phyloP scores from a whole-genome alignment of 139 green algal genomes.

The Auxenochlorella pyrenoidosa region DNA sequence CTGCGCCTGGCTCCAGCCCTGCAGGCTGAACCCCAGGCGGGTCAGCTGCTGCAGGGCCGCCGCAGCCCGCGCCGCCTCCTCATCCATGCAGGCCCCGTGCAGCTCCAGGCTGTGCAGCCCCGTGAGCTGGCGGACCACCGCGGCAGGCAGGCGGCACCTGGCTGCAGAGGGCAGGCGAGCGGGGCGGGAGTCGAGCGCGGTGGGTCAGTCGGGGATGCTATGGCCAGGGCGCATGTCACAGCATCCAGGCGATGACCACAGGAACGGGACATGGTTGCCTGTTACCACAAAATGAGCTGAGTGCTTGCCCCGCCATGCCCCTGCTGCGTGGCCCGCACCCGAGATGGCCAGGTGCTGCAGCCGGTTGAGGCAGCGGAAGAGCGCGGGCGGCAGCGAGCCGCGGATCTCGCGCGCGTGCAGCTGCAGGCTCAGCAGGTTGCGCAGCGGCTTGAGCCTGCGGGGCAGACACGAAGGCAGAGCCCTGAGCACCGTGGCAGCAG shows the following conservation, averaged over 20 bases:
- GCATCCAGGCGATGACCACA: no score
- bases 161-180: neutral
- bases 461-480: neutral
- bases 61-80: neutral
- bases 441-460: constrained; percentile 37
- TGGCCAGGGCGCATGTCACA: no score
- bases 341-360: constrained; percentile 36
- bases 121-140: constrained; percentile 25
- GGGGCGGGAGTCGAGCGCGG: no score
- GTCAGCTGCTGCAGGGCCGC: constrained; percentile 18
- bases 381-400: constrained; percentile 19
- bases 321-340: neutral
- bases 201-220: no score
- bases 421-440: constrained; percentile 38
- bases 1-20: neutral
- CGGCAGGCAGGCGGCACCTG: constrained; percentile 29
- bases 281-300: no score
- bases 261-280: no score
- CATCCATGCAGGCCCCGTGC: constrained; percentile 15
- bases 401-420: constrained; percentile 32
- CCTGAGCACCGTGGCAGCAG: no score
- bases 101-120: constrained; percentile 36
- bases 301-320: no score
- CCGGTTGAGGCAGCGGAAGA: constrained; percentile 27
- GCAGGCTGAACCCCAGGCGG: constrained; percentile 25